Evolutionary conservation across 208 protist genomes (phyloP).

Genomic region (Trypanosoma platydactyli): DNA sequence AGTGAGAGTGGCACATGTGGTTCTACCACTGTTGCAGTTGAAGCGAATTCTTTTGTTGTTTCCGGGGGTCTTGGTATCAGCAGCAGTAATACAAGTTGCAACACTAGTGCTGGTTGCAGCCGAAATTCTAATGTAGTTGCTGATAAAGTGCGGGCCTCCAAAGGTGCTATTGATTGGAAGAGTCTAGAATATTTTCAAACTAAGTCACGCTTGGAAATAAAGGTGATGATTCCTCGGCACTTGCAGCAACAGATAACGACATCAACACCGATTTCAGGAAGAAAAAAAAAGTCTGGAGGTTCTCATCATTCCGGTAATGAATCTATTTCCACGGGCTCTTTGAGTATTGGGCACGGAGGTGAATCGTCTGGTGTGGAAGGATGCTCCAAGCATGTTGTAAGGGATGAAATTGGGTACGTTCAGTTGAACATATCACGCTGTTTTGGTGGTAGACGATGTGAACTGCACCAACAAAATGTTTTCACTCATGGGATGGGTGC

Average conservation of each 20-base stretch:
- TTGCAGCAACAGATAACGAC: background rate
- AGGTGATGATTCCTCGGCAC: background rate
- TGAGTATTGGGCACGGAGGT: background rate
- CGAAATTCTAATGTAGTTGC: background rate
- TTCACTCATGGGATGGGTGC: background rate
- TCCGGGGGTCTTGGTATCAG: background rate
- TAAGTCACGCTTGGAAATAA: constrained; percentile 1
- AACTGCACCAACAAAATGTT: too few relatives aligned
- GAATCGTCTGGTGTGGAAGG: background rate
- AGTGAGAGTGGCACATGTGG: background rate
- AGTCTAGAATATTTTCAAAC: constrained; percentile 21
- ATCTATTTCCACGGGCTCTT: background rate
- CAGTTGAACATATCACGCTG: constrained; percentile 1
- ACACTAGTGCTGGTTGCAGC: background rate
- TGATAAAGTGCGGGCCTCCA: background rate
- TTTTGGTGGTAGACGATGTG: background rate
- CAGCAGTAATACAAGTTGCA: constrained; percentile 2
- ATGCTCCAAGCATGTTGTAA: background rate
- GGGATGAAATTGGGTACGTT: constrained; percentile 8
- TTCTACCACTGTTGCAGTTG: background rate
- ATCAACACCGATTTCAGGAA: background rate
- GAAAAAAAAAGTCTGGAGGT: background rate
- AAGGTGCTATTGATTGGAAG: constrained; percentile 15
- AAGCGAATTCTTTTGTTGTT: background rate
- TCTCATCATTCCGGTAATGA: background rate